phyloP scores from a whole-genome alignment of 2,329 filamentous ascomycete species.

The Coniochaeta sp. region DNA sequence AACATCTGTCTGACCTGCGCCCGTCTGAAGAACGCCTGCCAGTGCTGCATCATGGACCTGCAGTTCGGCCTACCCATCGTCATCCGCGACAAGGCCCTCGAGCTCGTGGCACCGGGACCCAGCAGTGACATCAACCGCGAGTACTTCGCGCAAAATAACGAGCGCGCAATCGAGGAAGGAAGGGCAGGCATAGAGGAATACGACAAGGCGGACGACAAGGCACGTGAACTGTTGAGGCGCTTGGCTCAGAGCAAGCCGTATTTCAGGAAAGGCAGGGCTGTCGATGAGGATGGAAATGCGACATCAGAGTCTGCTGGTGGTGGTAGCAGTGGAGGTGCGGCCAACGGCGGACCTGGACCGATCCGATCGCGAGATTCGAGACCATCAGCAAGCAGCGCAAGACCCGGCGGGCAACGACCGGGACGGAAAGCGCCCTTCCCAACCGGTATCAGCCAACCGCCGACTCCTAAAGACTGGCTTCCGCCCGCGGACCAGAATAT shows the following conservation, averaged over 20 bases:
- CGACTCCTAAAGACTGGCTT: conserved; percentile 74
- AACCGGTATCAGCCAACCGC: conserved; percentile 61
- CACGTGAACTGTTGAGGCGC: conserved; percentile 74
- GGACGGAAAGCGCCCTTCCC: conserved; percentile 46
- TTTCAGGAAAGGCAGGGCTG: conserved; percentile 75
- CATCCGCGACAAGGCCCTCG: conserved; percentile 89
- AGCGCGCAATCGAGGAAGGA: conserved; percentile 90
- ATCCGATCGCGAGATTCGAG: conserved; percentile 66
- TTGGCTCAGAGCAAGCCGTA: conserved; percentile 92
- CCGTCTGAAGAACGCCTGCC: conserved; percentile 96
- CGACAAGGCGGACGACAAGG: conserved; percentile 96
- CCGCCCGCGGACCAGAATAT: conserved; percentile 80
- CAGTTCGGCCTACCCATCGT: conserved; percentile 93
- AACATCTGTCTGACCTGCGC: conserved; percentile 96
- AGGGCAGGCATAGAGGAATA: conserved; percentile 80
- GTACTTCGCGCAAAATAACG: conserved; percentile 96
- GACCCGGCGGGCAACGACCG: conserved; percentile 25
- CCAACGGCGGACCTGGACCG: conserved; percentile 63
- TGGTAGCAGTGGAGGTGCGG: conserved; percentile 32
- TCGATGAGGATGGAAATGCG: conserved; percentile 49
- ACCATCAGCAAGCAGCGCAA: conserved; percentile 44
- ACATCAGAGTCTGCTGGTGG: conserved; percentile 25
- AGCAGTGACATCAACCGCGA: conserved; percentile 90
- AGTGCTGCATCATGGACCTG: conserved; percentile 97
- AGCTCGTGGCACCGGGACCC: conserved; percentile 94